Conservation (phyloP, 768 basidiomycete genomes). For the Agrocybe chaxingu region DNA sequence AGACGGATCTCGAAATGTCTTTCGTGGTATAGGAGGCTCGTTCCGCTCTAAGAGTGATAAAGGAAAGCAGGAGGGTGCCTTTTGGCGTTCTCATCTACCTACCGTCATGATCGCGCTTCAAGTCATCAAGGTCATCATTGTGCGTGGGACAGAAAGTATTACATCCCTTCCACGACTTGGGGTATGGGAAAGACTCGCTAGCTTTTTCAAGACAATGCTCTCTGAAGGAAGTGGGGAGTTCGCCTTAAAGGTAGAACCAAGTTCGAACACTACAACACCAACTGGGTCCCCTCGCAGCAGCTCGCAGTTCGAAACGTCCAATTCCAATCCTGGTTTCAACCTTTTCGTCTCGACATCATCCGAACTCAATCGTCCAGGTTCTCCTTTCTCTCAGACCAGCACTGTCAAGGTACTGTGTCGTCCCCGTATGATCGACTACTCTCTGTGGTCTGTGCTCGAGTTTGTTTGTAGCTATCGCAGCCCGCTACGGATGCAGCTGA, state of each 20-base stretch:
- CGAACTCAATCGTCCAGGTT: constrained; percentile 23
- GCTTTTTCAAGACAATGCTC: constrained; percentile 48
- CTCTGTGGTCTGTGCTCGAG: constrained; percentile 70
- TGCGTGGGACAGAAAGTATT: constrained; percentile 62
- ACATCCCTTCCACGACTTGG: constrained; percentile 45
- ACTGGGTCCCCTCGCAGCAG: constrained; percentile 48
- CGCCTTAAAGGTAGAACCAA: constrained; percentile 38
- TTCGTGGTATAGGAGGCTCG: constrained; percentile 16
- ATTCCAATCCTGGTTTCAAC: constrained; percentile 15
- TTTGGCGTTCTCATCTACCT: constrained; percentile 32
- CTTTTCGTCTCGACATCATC: constrained; percentile 22
- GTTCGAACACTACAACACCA: constrained; percentile 50
- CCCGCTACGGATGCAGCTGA: constrained; percentile 65
- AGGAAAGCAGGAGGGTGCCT: constrained; percentile 16
- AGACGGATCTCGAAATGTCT: constrained; percentile 10
- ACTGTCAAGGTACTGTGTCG: constrained; percentile 18
- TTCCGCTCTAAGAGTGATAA: constrained; percentile 34
- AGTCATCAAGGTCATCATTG: constrained; percentile 61
- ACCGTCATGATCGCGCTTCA: constrained; percentile 55
- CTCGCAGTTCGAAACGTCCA: constrained; percentile 29
- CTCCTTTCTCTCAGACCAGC: constrained; percentile 15
- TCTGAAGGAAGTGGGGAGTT: constrained; percentile 63
- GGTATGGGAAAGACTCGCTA: constrained; percentile 61
- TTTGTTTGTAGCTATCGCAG: constrained; percentile 59
- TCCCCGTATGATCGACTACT: constrained; percentile 67